A percentile compares a stretch with the other conserved stretches of the same genome.
These are phyloP conservation scores for Telopea speciosissima DNA, from an alignment of 177 flowering plant genomes.

Conservation along the genomic window DNA sequence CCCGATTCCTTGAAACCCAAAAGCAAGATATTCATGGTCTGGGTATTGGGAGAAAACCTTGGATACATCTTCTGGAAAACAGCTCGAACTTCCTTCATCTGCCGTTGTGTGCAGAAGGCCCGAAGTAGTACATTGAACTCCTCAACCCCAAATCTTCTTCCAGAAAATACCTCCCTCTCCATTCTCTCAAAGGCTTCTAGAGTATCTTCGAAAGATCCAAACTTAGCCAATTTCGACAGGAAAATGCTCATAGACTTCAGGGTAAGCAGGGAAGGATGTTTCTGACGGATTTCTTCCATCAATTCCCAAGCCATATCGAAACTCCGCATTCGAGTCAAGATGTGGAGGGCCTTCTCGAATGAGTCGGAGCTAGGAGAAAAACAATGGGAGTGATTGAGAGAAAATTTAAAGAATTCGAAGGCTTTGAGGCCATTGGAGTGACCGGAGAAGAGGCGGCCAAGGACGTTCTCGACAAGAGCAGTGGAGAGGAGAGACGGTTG, in stretches of 20 bases:
- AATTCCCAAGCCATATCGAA: constrained; percentile 69
- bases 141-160: constrained; percentile 48
- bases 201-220: constrained; percentile 59
- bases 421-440: constrained; percentile 89
- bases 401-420: constrained; percentile 61
- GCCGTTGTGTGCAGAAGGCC: constrained; percentile 67
- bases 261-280: constrained; percentile 59
- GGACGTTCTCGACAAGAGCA: constrained; percentile 48
- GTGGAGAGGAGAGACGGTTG: constrained; percentile 34
- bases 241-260: constrained; percentile 79
- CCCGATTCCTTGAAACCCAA: constrained; percentile 82
- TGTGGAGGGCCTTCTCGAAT: constrained; percentile 82
- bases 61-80: constrained; percentile 54
- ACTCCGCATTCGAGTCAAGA: constrained; percentile 66
- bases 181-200: constrained; percentile 63
- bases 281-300: constrained; percentile 35
- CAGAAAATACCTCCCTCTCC: constrained; percentile 48
- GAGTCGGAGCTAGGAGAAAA: constrained; percentile 41
- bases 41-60: constrained; percentile 55
- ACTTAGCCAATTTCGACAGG: constrained; percentile 55
- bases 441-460: constrained; percentile 75
- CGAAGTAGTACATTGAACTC: constrained; percentile 76
- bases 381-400: constrained; percentile 24
- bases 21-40: constrained; percentile 82
- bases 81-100: constrained; percentile 77